Percentiles rank a stretch among this genome's conserved stretches.
phyloP scores from a whole-genome alignment of 192 early-diverging fungal species.

The Umbelopsis sp. region DNA sequence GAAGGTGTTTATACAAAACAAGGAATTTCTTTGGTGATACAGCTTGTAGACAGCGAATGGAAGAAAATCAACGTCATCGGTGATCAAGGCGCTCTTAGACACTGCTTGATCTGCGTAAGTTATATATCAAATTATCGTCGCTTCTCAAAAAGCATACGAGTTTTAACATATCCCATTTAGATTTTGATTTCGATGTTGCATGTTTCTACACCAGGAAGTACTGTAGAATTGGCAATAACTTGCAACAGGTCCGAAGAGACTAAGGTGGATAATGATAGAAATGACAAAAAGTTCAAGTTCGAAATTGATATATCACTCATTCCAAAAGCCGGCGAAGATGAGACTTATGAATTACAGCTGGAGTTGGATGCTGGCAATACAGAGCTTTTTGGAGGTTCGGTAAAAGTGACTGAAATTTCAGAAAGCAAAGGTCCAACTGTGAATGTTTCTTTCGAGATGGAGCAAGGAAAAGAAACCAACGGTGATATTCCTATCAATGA shows the following conservation, averaged over 20 bases:
- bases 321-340: too few relatives aligned
- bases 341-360: neutral
- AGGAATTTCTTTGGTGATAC: conserved; percentile 55
- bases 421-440: neutral
- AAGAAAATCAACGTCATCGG: conserved; percentile 51
- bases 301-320: conserved; percentile 1
- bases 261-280: neutral
- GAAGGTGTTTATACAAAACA: conserved; percentile 50
- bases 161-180: neutral
- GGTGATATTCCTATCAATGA: neutral
- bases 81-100: conserved; percentile 52
- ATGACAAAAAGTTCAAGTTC: neutral
- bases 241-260: neutral
- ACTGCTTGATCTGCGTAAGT: conserved; percentile 54
- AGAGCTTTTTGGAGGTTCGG: neutral
- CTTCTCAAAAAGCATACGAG: neutral
- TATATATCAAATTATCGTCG: neutral
- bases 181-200: neutral
- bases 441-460: neutral
- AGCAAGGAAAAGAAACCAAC: neutral
- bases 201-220: neutral
- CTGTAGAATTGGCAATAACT: neutral
- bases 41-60: conserved; percentile 53
- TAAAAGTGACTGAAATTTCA: neutral
- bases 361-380: neutral